phyloP scores from a whole-genome alignment of 1,139 yeast genomes.

The Yamadazyma sp. region DNA sequence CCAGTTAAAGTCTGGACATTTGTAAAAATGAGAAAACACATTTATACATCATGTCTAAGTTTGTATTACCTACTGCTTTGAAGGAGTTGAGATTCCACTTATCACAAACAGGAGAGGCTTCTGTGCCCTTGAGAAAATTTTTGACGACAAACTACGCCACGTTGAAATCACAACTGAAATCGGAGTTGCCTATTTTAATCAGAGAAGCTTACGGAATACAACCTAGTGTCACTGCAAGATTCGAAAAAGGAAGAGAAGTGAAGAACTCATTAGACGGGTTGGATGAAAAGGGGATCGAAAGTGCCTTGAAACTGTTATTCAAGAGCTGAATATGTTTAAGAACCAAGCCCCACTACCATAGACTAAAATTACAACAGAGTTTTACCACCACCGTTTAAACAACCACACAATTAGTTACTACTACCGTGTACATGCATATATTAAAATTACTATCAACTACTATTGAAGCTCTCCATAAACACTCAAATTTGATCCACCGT shows the following conservation, averaged over 20 bases:
- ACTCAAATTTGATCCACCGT: no score
- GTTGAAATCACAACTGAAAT: conserved; percentile 49
- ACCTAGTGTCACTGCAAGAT: conserved; percentile 74
- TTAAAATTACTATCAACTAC: neutral
- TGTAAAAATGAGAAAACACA: neutral
- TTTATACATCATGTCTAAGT: conserved; percentile 46
- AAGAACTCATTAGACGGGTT: conserved; percentile 46
- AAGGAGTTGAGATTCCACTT: conserved; percentile 79
- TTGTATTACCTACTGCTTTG: conserved; percentile 61
- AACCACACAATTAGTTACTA: no score
- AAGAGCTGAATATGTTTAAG: conserved; percentile 25
- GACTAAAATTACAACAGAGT: no score
- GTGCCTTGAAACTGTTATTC: conserved; percentile 39
- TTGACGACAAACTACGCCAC: conserved; percentile 59
- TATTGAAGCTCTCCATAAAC: no score
- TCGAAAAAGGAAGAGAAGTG: conserved; percentile 48
- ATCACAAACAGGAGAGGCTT: conserved; percentile 72
- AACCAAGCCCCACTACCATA: neutral
- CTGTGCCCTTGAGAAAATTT: conserved; percentile 63
- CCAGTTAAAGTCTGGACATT: conserved; percentile 16
- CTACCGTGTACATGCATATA: neutral
- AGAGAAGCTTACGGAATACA: conserved; percentile 75
- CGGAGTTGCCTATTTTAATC: conserved; percentile 63
- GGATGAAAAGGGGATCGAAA: conserved; percentile 40
- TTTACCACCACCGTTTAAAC: no score